phyloP scores from a whole-genome alignment of 345 rosid species.

The Pugionium dolabratum region DNA sequence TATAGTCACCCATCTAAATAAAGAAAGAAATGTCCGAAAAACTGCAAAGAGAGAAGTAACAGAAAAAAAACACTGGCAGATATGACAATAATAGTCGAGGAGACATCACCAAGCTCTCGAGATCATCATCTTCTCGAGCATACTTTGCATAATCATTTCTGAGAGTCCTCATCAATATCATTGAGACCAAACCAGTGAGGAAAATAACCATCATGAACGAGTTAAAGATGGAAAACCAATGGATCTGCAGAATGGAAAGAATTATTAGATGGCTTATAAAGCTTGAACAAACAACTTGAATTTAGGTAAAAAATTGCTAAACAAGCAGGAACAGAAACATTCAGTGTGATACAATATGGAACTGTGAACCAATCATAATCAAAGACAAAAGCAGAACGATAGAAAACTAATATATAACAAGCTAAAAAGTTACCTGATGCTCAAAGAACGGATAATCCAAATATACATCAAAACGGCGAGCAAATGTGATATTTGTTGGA shows the following conservation, averaged over 20 bases:
- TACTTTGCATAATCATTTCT: constrained; percentile 95
- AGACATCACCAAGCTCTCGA: constrained; percentile 77
- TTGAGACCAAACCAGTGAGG: constrained; percentile 94
- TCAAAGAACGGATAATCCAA: constrained; percentile 93
- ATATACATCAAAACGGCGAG: constrained; percentile 90
- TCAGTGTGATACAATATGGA: constrained; percentile 7
- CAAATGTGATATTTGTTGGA: constrained; percentile 66
- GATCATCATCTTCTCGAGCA: constrained; percentile 95
- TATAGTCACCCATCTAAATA: constrained; percentile 5
- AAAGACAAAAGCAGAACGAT: constrained; percentile 8
- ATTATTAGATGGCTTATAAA: constrained; percentile 8
- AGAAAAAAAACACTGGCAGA: constrained; percentile 9
- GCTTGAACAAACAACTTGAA: not conserved
- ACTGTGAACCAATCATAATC: constrained; percentile 12
- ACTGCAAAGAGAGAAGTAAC: constrained; percentile 19
- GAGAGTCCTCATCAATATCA: constrained; percentile 96
- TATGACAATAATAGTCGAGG: constrained; percentile 26
- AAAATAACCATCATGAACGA: constrained; percentile 99
- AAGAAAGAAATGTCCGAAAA: constrained; percentile 1
- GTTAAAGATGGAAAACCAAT: constrained; percentile 96
- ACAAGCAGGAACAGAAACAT: not conserved
- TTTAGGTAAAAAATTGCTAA: not conserved
- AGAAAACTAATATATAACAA: constrained; percentile 13
- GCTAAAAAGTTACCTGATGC: constrained; percentile 66
- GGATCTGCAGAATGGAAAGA: constrained; percentile 60